Evolutionary conservation across 306 rosid species (phyloP).

Genomic region (Begonia loranthoides): DNA sequence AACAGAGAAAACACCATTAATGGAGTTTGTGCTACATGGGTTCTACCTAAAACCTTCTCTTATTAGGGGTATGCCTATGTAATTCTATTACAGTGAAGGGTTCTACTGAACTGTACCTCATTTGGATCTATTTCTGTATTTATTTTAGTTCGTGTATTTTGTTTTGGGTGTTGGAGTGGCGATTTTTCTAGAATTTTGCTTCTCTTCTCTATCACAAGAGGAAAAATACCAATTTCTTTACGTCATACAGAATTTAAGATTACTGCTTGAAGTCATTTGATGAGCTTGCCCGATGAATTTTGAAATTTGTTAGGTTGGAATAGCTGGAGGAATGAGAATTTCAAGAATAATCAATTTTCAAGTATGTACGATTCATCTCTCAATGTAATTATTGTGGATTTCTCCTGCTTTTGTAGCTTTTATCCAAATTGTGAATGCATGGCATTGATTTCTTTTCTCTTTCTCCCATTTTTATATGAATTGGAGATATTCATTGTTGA

Average conservation of each 20-base stretch:
- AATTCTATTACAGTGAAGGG: neutral
- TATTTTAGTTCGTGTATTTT: too few species aligned
- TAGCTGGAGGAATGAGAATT: slow-evolving; percentile 25
- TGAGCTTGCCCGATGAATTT: slow-evolving; percentile 8
- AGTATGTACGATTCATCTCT: slow-evolving; percentile 8
- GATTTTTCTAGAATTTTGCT: neutral
- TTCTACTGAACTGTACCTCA: slow-evolving; percentile 1
- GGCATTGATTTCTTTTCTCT: too few species aligned
- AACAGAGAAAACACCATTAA: neutral
- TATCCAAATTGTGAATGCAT: too few species aligned
- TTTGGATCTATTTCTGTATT: neutral
- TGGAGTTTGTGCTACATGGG: slow-evolving; percentile 29
- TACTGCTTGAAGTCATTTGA: slow-evolving; percentile 1
- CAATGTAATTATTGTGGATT: too few species aligned
- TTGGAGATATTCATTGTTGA: too few species aligned
- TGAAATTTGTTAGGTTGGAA: slow-evolving; percentile 22
- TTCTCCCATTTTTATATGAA: too few species aligned
- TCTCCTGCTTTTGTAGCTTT: too few species aligned
- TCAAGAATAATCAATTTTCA: slow-evolving; percentile 19
- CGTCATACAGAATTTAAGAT: neutral
- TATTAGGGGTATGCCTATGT: slow-evolving; percentile 10
- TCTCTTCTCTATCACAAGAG: neutral
- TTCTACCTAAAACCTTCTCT: slow-evolving; percentile 17
- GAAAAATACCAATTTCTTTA: neutral
- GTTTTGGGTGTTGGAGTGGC: too few species aligned